Conservation (phyloP, 1,284 basidiomycete genomes). For the Austroboletus olivaceoglutinosus region DNA sequence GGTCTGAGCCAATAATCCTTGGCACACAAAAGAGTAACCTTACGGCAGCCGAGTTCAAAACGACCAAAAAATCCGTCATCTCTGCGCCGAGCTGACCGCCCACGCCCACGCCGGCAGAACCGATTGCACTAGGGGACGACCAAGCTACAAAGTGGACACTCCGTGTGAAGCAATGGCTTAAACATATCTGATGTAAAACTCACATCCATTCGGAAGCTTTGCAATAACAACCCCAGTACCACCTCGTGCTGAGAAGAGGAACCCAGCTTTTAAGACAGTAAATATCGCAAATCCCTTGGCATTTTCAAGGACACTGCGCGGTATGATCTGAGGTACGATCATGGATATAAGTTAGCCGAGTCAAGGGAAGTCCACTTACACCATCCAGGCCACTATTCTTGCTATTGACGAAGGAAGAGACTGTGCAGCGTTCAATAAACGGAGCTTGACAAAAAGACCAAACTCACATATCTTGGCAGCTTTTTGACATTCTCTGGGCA, state of each 20-base stretch:
- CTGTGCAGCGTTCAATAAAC: constrained; percentile 37
- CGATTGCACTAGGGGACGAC: constrained; percentile 94
- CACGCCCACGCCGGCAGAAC: constrained; percentile 90
- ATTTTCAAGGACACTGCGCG: constrained; percentile 63
- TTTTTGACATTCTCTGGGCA: constrained; percentile 73
- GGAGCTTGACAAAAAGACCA: background rate
- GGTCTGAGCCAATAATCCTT: constrained; percentile 2
- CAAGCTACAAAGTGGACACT: constrained; percentile 54
- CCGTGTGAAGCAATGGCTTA: background rate
- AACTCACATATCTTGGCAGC: constrained; percentile 71
- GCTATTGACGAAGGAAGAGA: constrained; percentile 70
- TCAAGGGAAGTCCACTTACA: constrained; percentile 22
- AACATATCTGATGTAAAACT: constrained; percentile 36
- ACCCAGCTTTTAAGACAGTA: constrained; percentile 76
- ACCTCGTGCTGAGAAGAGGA: constrained; percentile 75
- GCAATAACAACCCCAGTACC: constrained; percentile 94
- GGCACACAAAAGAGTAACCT: constrained; percentile 33
- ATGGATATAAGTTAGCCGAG: background rate
- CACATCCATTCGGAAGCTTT: constrained; percentile 77
- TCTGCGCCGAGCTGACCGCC: constrained; percentile 84
- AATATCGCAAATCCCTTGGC: constrained; percentile 87
- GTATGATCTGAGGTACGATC: constrained; percentile 49
- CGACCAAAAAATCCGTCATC: constrained; percentile 93
- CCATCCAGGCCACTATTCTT: constrained; percentile 73
- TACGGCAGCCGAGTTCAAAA: constrained; percentile 81